Percentiles rank a stretch among this genome's conserved stretches.
Conservation (phyloP, 495 filamentous ascomycete genomes). For the Hypoxylon subgilvum region DNA sequence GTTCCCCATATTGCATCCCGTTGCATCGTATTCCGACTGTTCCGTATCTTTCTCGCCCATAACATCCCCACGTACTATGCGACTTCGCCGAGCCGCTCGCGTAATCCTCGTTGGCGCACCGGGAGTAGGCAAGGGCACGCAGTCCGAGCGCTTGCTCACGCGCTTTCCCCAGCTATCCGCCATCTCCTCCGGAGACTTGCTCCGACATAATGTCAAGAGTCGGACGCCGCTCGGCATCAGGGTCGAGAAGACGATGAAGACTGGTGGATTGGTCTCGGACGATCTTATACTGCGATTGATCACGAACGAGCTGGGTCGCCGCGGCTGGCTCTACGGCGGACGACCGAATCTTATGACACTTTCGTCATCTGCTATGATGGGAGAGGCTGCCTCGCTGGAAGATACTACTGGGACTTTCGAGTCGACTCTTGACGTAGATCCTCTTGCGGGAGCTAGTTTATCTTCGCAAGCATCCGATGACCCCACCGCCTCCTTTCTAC, state of each 20-base stretch:
- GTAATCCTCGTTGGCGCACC: slow-evolving; percentile 97
- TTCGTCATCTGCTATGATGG: slow-evolving; percentile 39
- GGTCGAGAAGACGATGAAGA: slow-evolving; percentile 84
- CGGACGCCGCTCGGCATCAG: slow-evolving; percentile 85
- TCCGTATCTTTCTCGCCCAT: slow-evolving; percentile 1
- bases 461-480: slow-evolving; percentile 63
- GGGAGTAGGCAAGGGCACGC: slow-evolving; percentile 90
- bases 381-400: slow-evolving; percentile 35
- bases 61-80: slow-evolving; percentile 55
- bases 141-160: slow-evolving; percentile 83
- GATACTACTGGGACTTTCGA: slow-evolving; percentile 47
- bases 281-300: slow-evolving; percentile 91
- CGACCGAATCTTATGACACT: slow-evolving; percentile 53
- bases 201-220: slow-evolving; percentile 89
- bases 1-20: slow-evolving; percentile 3
- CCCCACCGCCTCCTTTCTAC: slow-evolving; percentile 84
- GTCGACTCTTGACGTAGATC: slow-evolving; percentile 45
- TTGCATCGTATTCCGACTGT: slow-evolving; percentile 10
- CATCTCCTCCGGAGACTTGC: slow-evolving; percentile 90
- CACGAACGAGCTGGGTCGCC: slow-evolving; percentile 78
- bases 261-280: slow-evolving; percentile 84
- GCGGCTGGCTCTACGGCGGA: slow-evolving; percentile 74
- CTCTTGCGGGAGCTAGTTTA: slow-evolving; percentile 37
- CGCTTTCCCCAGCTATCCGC: slow-evolving; percentile 87
- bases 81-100: slow-evolving; percentile 81